These are phyloP conservation scores for Atkinsonella texensis DNA, from an alignment of 2,329 filamentous ascomycete species.

Conservation along the genomic window DNA sequence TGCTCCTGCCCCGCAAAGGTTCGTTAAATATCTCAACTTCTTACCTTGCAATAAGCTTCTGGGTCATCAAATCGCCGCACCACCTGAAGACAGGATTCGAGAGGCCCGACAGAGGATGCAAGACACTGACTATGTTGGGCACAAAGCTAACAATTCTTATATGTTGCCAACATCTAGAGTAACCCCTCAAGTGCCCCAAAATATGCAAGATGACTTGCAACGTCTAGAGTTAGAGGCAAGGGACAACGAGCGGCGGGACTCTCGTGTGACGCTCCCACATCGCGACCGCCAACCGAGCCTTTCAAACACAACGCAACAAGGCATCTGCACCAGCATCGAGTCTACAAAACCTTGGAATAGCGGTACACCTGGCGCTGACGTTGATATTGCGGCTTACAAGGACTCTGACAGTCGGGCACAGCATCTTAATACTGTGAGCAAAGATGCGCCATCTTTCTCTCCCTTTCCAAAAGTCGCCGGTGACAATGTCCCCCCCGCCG, in stretches of 20 bases:
- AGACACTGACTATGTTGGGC: slow-evolving; percentile 16
- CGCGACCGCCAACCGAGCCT: slow-evolving; percentile 33
- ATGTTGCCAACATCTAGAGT: slow-evolving; percentile 44
- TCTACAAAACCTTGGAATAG: slow-evolving; percentile 8
- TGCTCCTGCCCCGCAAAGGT: slow-evolving; percentile 47
- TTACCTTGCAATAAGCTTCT: neutral
- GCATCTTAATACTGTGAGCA: slow-evolving; percentile 30
- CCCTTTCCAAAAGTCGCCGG: slow-evolving; percentile 81
- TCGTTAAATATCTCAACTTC: slow-evolving; percentile 16
- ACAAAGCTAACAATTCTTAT: slow-evolving; percentile 23
- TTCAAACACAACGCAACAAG: slow-evolving; percentile 25
- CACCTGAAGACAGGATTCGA: neutral
- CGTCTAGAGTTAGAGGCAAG: slow-evolving; percentile 75
- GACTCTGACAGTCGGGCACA: slow-evolving; percentile 24
- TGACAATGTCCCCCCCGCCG: slow-evolving; percentile 81
- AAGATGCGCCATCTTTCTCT: slow-evolving; percentile 67
- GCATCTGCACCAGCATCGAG: slow-evolving; percentile 4
- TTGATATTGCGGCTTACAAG: slow-evolving; percentile 27
- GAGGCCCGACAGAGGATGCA: neutral
- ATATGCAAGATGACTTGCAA: slow-evolving; percentile 90
- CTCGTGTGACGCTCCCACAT: slow-evolving; percentile 18
- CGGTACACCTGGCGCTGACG: slow-evolving; percentile 20
- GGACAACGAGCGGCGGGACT: slow-evolving; percentile 26
- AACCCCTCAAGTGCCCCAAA: slow-evolving; percentile 90
- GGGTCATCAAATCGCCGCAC: neutral